Percentiles rank a stretch among this genome's conserved stretches.
Evolutionary conservation across 805 yeast species (phyloP).

Genomic region (Candida maesae): DNA sequence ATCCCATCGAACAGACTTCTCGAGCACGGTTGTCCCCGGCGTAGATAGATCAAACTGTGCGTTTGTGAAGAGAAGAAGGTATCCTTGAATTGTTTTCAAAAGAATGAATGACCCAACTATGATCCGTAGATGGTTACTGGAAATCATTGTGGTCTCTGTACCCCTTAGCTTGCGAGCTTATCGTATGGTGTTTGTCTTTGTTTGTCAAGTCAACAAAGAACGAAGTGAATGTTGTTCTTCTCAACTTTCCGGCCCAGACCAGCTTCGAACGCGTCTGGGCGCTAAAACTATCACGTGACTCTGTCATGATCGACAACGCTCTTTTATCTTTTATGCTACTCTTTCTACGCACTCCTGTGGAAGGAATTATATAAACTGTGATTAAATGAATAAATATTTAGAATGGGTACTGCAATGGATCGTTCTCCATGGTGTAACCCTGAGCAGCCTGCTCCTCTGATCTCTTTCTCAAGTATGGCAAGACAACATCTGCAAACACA

Average conservation of each 20-base stretch:
- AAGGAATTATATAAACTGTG: too few relatives aligned
- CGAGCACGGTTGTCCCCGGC: slow-evolving; percentile 15
- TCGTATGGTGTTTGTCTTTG: too few relatives aligned
- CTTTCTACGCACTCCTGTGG: too few relatives aligned
- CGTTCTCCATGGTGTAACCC: slow-evolving; percentile 23
- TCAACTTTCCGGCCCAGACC: too few relatives aligned
- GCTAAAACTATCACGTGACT: too few relatives aligned
- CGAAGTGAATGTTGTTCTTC: too few relatives aligned
- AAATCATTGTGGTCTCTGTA: background rate
- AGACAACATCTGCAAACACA: slow-evolving; percentile 47
- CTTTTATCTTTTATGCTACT: too few relatives aligned
- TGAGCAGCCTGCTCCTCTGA: slow-evolving; percentile 33
- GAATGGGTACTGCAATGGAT: slow-evolving; percentile 17
- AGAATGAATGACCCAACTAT: slow-evolving; percentile 4
- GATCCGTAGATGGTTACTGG: background rate
- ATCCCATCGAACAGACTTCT: slow-evolving; percentile 78
- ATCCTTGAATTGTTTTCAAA: slow-evolving; percentile 4
- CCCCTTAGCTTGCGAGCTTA: too few relatives aligned
- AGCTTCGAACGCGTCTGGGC: too few relatives aligned
- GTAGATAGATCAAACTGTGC: slow-evolving; percentile 13
- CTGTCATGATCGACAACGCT: too few relatives aligned
- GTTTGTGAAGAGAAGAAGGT: slow-evolving; percentile 4
- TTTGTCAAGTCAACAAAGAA: too few relatives aligned
- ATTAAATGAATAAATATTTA: background rate
- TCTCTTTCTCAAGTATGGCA: slow-evolving; percentile 50